Percentiles rank a stretch among this genome's conserved stretches.
phyloP scores from a whole-genome alignment of 2,329 filamentous ascomycete species.

The Diaporthe destruens region DNA sequence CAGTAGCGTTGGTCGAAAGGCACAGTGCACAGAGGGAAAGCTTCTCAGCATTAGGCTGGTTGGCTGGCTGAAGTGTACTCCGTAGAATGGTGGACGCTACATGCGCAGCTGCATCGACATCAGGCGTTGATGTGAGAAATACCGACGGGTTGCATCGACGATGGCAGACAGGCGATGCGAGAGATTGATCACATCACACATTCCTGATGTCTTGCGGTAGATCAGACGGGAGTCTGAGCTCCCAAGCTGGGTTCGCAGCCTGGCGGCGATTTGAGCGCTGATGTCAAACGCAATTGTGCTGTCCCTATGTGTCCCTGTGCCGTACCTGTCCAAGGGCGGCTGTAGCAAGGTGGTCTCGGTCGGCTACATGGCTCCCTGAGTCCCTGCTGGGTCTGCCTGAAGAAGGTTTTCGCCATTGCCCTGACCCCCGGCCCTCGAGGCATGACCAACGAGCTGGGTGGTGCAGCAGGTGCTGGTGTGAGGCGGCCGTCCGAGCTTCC shows the following conservation, averaged over 20 bases:
- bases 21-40: conserved; percentile 26
- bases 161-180: conserved; percentile 28
- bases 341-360: background rate
- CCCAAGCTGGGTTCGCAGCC: conserved; percentile 25
- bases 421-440: background rate
- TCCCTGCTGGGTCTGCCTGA: conserved; percentile 12
- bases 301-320: background rate
- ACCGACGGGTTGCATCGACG: conserved; percentile 27
- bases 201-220: conserved; percentile 24
- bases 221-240: conserved; percentile 34
- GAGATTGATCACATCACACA: conserved; percentile 20
- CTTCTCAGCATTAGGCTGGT: background rate
- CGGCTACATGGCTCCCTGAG: background rate
- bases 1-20: conserved; percentile 29
- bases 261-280: conserved; percentile 32
- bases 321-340: background rate
- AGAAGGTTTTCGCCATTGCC: background rate
- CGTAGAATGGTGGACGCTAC: background rate
- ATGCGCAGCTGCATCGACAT: background rate
- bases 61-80: background rate
- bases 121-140: conserved; percentile 3
- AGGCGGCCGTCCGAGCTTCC: conserved; percentile 10
- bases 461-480: background rate
- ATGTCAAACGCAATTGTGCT: conserved; percentile 7
- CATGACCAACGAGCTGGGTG: background rate